Percentiles rank a stretch among this genome's conserved stretches.
These are phyloP conservation scores for Ziziphus jujuba DNA, from an alignment of 306 rosid species.

Conservation along the genomic window DNA sequence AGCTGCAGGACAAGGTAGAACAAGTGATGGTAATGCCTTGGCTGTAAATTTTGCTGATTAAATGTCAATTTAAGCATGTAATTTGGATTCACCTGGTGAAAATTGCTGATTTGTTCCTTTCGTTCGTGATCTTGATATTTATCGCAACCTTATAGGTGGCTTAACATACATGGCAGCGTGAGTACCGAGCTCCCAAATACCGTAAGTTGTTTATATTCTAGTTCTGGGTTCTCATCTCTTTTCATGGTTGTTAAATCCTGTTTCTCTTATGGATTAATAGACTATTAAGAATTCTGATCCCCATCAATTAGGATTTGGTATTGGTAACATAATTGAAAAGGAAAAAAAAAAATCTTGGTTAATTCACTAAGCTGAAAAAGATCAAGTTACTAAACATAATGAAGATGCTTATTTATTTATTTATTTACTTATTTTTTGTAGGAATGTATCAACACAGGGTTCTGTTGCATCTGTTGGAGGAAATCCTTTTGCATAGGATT, in stretches of 20 bases:
- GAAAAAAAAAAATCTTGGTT: too few species aligned
- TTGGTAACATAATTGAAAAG: background rate
- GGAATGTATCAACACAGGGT: constrained; percentile 61
- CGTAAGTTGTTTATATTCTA: constrained; percentile 70
- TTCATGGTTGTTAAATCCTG: too few species aligned
- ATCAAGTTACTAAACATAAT: background rate
- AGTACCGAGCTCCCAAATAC: constrained; percentile 56
- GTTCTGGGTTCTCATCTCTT: background rate
- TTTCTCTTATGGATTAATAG: too few species aligned
- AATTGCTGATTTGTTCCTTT: too few species aligned
- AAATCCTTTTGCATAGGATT: constrained; percentile 78
- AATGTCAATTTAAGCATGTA: too few species aligned
- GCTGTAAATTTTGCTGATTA: too few species aligned
- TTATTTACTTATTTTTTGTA: too few species aligned
- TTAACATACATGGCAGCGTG: constrained; percentile 61
- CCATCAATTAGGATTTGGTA: background rate
- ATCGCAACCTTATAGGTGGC: constrained; percentile 54
- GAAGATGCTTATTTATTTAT: constrained; percentile 23
- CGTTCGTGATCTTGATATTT: constrained; percentile 15
- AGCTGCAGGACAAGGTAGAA: constrained; percentile 67
- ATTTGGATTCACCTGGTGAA: too few species aligned
- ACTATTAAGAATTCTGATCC: too few species aligned
- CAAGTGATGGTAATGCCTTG: background rate
- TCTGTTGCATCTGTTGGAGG: constrained; percentile 72
- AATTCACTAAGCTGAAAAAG: too few species aligned